Percentiles rank a stretch among this genome's conserved stretches.
Conservation (phyloP, 2,329 filamentous ascomycete genomes). For the Pseudogymnoascus sp. region DNA sequence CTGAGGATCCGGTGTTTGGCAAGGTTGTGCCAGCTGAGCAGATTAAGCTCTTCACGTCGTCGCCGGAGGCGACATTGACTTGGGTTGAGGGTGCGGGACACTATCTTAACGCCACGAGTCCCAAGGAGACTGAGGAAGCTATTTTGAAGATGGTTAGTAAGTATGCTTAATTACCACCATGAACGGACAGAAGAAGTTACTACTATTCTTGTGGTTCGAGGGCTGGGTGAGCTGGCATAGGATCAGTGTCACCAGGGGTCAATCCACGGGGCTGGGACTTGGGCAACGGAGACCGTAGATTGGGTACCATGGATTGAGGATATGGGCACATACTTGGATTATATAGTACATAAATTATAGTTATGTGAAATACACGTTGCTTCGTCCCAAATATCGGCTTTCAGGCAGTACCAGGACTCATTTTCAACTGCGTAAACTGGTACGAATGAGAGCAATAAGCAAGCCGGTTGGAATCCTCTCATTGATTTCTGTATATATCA, state of each 20-base stretch:
- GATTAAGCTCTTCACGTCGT: conserved; percentile 41
- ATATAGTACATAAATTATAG: neutral
- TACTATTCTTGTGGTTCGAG: neutral
- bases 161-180: conserved; percentile 8
- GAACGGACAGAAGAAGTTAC: neutral
- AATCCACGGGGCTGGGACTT: neutral
- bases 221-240: neutral
- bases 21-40: conserved; percentile 36
- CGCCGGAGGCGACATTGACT: conserved; percentile 36
- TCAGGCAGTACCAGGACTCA: neutral
- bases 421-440: neutral
- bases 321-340: neutral
- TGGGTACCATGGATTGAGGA: neutral
- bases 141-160: conserved; percentile 32
- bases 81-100: conserved; percentile 39
- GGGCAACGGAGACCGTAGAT: neutral
- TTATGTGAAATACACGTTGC: neutral
- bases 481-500: neutral
- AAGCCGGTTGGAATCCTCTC: neutral
- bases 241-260: neutral
- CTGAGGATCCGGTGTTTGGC: conserved; percentile 38
- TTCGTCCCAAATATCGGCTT: neutral
- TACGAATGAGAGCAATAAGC: neutral
- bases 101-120: conserved; percentile 42
- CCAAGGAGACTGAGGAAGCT: conserved; percentile 37